Conservation (phyloP, 768 basidiomycete genomes). For the Tubosaeta brunneosetosa region DNA sequence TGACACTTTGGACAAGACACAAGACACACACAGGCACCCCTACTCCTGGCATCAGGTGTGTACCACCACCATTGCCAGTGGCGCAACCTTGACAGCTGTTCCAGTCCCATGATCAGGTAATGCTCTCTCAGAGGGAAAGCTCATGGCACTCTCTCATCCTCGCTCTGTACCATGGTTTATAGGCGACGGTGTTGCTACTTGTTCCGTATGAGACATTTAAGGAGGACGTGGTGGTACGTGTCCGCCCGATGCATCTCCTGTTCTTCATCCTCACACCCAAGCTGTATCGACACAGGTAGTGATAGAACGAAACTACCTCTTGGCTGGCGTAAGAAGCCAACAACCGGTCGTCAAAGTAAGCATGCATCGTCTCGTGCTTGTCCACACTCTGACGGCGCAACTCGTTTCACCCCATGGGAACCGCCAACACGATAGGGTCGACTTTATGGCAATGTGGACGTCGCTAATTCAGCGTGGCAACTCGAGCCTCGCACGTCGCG, state of each 20-base stretch:
- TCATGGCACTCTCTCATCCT: slow-evolving; percentile 13
- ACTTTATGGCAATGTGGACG: slow-evolving; percentile 66
- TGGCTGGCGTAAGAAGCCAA: slow-evolving; percentile 70
- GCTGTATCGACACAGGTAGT: slow-evolving; percentile 44
- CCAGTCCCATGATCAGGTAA: slow-evolving; percentile 83
- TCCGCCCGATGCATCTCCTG: background rate
- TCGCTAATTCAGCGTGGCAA: slow-evolving; percentile 68
- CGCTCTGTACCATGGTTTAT: slow-evolving; percentile 12
- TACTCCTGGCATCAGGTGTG: slow-evolving; percentile 89
- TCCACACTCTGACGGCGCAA: background rate
- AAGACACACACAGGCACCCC: slow-evolving; percentile 33
- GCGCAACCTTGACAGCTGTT: slow-evolving; percentile 15
- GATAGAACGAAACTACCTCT: slow-evolving; percentile 65
- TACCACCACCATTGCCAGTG: slow-evolving; percentile 13
- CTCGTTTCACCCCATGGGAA: background rate
- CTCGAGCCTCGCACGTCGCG: slow-evolving; percentile 60
- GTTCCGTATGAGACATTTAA: slow-evolving; percentile 68
- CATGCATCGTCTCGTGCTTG: slow-evolving; percentile 4
- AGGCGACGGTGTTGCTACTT: slow-evolving; percentile 75
- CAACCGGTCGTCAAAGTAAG: slow-evolving; percentile 69
- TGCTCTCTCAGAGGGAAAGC: slow-evolving; percentile 10
- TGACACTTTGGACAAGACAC: slow-evolving; percentile 22
- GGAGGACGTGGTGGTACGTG: slow-evolving; percentile 64
- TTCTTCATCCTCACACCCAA: slow-evolving; percentile 1
- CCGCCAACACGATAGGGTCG: slow-evolving; percentile 47